Base-by-base conservation (phyloP, 371 early-diverging fungal species). In the Rhizopus arrhizus region DNA sequence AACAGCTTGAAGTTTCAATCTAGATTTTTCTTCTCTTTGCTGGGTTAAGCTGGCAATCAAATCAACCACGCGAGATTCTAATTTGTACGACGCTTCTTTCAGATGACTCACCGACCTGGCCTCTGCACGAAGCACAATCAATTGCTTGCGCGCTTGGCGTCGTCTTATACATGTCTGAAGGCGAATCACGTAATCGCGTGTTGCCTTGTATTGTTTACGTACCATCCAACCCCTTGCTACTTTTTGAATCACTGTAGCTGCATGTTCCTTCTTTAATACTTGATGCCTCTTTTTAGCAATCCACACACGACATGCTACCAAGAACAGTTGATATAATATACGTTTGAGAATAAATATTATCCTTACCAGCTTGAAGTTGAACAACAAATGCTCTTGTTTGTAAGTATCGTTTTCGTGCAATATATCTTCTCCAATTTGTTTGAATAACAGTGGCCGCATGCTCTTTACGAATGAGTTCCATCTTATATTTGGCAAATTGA, bases 21-120 rank as follows among this genome's bases (percentile, higher is more conserved):
- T 62, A 32, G 84, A 83, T 73, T 85, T 87, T 65, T 92, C 94
- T 59, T 88, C 84, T 56, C 86, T 84, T 64, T 90, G 88, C 65
- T 81, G 77, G 15, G 82, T 84, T 56, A 97, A 69, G 54, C 80
- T 80, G 69, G 88, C 90, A 38, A 95, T 94, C 66, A 98, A 81
- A 74, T 91, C 93, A 64, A 95, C 85, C 52, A 98, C 91, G 76
- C 95, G 94, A 74, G 85, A 90, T 69, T 99, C 98, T 13, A 99
- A 84, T 73, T 91, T 89, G 74, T 91, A 91, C 4, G 96, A 93
- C n/a, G 90, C 85, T 67, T 96, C 95, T 75, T 95, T 92, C 72
- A 95, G 86, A 72, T 97, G 96, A 57, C 89, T 91, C 7, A 94
- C 93, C 15, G 93, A 93, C 38, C 91, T 80, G 9, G 93, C 92